A percentile compares a stretch with the other conserved stretches of the same genome.
phyloP scores from a whole-genome alignment of 2,329 filamentous ascomycete genomes.

The Zalaria sp. region DNA sequence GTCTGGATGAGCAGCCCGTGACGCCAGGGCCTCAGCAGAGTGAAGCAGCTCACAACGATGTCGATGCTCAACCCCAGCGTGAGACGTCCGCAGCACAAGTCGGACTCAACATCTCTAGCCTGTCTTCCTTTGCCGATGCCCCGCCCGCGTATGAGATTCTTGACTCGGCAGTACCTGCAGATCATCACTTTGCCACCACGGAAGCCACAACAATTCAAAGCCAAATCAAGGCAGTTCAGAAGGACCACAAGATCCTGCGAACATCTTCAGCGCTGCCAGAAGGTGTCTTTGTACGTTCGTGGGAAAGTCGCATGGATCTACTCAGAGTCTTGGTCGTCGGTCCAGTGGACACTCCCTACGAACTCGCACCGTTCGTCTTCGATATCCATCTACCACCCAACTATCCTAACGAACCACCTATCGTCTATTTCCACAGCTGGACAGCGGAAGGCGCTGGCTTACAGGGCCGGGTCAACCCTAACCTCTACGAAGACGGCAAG shows the following conservation, averaged over 20 bases:
- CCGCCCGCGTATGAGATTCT: constrained; percentile 15
- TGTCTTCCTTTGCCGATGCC: constrained; percentile 1
- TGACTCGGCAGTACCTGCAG: constrained; percentile 26
- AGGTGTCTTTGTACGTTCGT: constrained; percentile 44
- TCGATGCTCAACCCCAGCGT: not conserved
- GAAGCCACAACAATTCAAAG: constrained; percentile 11
- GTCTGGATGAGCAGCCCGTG: constrained; percentile 1
- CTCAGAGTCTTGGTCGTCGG: constrained; percentile 45
- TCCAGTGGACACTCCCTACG: constrained; percentile 45
- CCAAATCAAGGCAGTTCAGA: constrained; percentile 36
- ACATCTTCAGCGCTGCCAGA: constrained; percentile 28
- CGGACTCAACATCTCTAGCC: no score
- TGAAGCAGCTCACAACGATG: not conserved
- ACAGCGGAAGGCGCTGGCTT: constrained; percentile 35
- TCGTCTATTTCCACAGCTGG: constrained; percentile 38
- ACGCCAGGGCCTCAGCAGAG: not conserved
- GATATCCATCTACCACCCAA: constrained; percentile 37
- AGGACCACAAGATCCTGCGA: constrained; percentile 45
- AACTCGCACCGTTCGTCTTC: constrained; percentile 46
- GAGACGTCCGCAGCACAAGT: no score
- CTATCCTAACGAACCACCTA: constrained; percentile 39
- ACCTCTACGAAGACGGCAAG: constrained; percentile 48
- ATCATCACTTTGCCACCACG: constrained; percentile 25
- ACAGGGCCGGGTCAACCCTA: constrained; percentile 43
- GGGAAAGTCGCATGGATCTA: constrained; percentile 45